Conservation (phyloP, 2,329 filamentous ascomycete genomes). For the Ceratocystis colombiana region DNA sequence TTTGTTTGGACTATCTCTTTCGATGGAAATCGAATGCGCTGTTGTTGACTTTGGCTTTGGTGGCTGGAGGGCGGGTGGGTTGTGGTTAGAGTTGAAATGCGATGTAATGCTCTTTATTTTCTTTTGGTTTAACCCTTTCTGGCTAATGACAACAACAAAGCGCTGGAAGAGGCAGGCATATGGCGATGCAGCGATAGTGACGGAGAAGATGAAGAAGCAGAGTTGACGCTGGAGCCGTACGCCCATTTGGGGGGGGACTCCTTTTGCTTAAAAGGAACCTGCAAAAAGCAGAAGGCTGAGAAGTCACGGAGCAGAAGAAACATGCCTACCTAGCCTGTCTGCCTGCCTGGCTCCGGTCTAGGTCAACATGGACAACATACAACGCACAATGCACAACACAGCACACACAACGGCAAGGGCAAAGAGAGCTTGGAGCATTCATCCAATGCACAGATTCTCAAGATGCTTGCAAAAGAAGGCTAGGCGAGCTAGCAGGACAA, state of each 20-base stretch:
- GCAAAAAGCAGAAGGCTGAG: conserved; percentile 9
- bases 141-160: conserved; percentile 5
- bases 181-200: background rate
- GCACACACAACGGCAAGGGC: background rate
- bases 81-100: background rate
- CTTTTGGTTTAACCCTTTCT: background rate
- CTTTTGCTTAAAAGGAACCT: background rate
- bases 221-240: no score
- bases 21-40: no score
- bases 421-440: conserved; percentile 2
- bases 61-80: background rate
- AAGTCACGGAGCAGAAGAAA: background rate
- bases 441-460: background rate
- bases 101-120: background rate
- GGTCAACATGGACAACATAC: no score
- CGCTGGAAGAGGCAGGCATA: background rate
- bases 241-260: background rate
- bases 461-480: conserved; percentile 8
- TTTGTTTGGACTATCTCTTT: no score
- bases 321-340: background rate
- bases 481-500: background rate
- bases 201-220: no score
- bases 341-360: no score
- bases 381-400: background rate
- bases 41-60: background rate